Evolutionary conservation across 306 rosid genomes (phyloP), one percentile per base, ranked within the genome.

Genomic region (Pyrus communis): DNA sequence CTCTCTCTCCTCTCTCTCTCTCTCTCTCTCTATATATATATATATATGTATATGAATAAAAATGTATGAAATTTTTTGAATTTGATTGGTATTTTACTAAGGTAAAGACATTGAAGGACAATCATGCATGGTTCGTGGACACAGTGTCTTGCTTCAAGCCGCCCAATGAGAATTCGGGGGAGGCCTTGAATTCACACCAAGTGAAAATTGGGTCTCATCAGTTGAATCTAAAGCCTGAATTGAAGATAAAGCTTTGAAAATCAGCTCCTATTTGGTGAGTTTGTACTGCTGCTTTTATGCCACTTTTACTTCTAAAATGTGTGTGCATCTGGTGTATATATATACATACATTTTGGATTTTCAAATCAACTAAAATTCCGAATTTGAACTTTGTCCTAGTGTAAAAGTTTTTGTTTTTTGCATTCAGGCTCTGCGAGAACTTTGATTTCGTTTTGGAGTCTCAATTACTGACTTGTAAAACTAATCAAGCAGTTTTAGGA

Each of bases 241-340:
- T 94, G 69, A 94, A 82, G 96, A 88, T 2, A 86, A 87, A 81
- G 95, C 97, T 70, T 82, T 94, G 70, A 82, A 81, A 72, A 82
- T 86, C 75, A 92, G 97, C 82, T 88, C 96, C 69, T 86, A 22
- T 77, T 52, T 90, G 96, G 97, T 94, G 73, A 80, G 90, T 81
- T 25, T 18, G 42, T 63, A 63, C 66, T 30, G 21, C 66, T 60
- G 66, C 31, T 25, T 60, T 25, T 28, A 25, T 13, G 21, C 66
- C 66, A 25, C 28, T 60, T 60, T 5, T 15, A 4, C 51, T 55
- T 3, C 38, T 14, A 4, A 57, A 60, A 25, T 60, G 17, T 25
- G 33, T 25, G 6, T 11, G 14, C 62, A 25, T 23, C 9, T 25
- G 3, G 4, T 63, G 67, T 30, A 28, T 63, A 63, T 15, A 63